phyloP scores from a whole-genome alignment of 805 yeast genomes.

The Lipomyces chichibuensis region DNA sequence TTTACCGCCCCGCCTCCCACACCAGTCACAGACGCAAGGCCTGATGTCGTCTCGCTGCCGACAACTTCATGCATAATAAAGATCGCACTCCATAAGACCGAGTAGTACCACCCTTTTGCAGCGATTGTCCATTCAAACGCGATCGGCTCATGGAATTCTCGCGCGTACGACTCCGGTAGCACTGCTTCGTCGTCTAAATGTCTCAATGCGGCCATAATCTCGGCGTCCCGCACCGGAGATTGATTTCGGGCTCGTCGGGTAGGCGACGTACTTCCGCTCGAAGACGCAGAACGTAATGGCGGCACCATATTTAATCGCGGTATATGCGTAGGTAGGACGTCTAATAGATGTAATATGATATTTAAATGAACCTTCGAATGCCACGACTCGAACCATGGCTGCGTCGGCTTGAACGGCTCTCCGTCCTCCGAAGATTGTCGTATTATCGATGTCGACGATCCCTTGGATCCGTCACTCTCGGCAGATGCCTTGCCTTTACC shows the following conservation, averaged over 20 bases:
- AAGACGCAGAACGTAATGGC: neutral
- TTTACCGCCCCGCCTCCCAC: constrained; percentile 1
- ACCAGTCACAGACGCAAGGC: constrained; percentile 8
- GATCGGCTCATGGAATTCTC: constrained; percentile 43
- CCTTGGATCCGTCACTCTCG: neutral
- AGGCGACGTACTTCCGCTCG: constrained; percentile 13
- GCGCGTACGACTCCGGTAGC: constrained; percentile 21
- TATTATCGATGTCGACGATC: neutral
- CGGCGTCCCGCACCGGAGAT: constrained; percentile 10
- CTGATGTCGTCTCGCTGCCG: constrained; percentile 16
- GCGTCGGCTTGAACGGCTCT: constrained; percentile 51
- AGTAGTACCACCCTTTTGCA: constrained; percentile 76
- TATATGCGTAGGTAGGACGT: constrained; percentile 22
- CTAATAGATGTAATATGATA: constrained; percentile 16
- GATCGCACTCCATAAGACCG: constrained; percentile 64
- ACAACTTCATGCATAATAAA: constrained; percentile 42
- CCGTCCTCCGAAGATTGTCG: constrained; percentile 38
- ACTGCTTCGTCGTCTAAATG: constrained; percentile 31
- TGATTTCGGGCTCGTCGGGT: constrained; percentile 1
- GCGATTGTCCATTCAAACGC: constrained; percentile 63
- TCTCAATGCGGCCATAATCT: constrained; percentile 27
- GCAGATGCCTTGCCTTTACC: constrained; percentile 29
- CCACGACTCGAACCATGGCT: constrained; percentile 49
- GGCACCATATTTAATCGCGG: constrained; percentile 16
- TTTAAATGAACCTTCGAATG: constrained; percentile 18